Evolutionary conservation across 257 asterid genomes (phyloP).

Genomic region (Scutellaria barbata): DNA sequence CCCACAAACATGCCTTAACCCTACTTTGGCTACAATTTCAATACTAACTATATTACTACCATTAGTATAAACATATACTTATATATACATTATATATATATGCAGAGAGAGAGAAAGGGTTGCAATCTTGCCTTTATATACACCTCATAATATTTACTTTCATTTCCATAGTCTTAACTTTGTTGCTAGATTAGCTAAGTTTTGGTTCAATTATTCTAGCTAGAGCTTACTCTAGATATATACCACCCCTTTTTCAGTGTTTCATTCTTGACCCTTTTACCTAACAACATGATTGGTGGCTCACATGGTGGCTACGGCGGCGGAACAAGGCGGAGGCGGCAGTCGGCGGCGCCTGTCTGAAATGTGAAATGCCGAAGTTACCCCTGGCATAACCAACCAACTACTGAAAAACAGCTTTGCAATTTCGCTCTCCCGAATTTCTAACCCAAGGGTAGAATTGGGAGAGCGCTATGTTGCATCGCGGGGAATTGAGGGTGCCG

Average conservation of each 20-base stretch:
- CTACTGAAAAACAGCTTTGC: conserved; percentile 43
- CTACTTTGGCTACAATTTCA: conserved; percentile 41
- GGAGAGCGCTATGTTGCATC: conserved; percentile 52
- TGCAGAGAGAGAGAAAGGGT: conserved; percentile 27
- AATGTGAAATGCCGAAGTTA: conserved; percentile 15
- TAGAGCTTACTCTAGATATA: background rate
- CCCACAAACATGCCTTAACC: conserved; percentile 60
- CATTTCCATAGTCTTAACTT: background rate
- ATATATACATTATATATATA: too few species aligned
- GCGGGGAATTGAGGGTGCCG: conserved; percentile 67
- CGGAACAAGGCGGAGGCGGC: conserved; percentile 33
- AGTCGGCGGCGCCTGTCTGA: background rate
- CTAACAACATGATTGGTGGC: conserved; percentile 38
- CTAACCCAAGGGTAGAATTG: conserved; percentile 44
- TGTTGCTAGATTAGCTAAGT: background rate
- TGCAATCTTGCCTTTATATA: conserved; percentile 57
- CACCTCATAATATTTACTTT: conserved; percentile 32
- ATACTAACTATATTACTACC: conserved; percentile 14
- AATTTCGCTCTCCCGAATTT: conserved; percentile 44
- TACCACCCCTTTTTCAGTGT: too few species aligned
- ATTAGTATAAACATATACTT: background rate
- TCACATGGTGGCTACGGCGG: conserved; percentile 43
- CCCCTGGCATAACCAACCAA: background rate
- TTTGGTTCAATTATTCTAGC: background rate
- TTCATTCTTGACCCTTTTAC: conserved; percentile 14